phyloP scores from a whole-genome alignment of 176 grass and related monocot genomes.

The Paspalum vaginatum region DNA sequence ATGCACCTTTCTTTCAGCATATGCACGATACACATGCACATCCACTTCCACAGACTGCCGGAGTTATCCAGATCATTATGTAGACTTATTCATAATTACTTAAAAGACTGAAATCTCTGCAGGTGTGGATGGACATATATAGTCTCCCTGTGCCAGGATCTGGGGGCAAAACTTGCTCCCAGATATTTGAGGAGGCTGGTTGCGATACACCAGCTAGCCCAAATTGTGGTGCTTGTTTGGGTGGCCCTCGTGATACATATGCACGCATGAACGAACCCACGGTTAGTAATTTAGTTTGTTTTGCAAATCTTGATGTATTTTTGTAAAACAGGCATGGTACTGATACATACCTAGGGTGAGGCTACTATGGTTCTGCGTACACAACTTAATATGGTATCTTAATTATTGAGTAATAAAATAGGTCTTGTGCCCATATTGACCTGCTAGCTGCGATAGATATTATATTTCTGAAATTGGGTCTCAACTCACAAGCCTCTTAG shows the following conservation, averaged over 20 bases:
- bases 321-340: neutral
- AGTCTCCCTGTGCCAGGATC: conserved; percentile 71
- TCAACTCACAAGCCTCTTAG: no score
- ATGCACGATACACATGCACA: no score
- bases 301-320: neutral
- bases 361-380: neutral
- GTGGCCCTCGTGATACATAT: conserved; percentile 91
- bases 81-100: conserved; percentile 11
- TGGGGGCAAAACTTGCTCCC: conserved; percentile 84
- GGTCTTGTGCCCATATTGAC: neutral
- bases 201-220: conserved; percentile 92
- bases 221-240: conserved; percentile 87
- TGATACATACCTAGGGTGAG: neutral
- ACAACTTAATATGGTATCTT: neutral
- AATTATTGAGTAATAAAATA: neutral
- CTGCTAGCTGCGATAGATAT: no score
- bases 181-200: conserved; percentile 97
- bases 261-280: conserved; percentile 85
- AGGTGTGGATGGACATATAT: conserved; percentile 98
- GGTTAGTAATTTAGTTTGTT: conserved; percentile 42
- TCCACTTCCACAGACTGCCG: no score
- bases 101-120: conserved; percentile 29
- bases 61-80: neutral
- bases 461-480: no score
- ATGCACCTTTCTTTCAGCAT: no score